Evolutionary conservation across 495 filamentous ascomycete genomes (phyloP), one percentile per base, ranked within the genome.

Genomic region (Podospora conica): DNA sequence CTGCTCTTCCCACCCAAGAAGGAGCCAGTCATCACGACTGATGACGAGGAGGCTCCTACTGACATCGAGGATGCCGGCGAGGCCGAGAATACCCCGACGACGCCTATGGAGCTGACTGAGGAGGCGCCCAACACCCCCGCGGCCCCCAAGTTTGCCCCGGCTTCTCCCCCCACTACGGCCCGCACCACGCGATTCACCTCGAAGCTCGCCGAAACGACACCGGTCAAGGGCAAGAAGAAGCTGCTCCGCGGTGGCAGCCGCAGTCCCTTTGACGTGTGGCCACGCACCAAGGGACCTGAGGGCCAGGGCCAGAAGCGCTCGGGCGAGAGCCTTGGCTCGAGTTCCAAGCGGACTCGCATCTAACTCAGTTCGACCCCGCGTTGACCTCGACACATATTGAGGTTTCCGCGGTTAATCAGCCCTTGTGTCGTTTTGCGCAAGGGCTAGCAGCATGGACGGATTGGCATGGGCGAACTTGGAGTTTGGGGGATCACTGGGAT

Each of bases 1-100:
- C 83, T 93, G 15, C 86, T 98, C 10, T 98, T 97, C 79, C 88
- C 91, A 15, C 76, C 80, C 22, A 70, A 69, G 28, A 80, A 85
- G 27, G 31, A 59, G 65, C 84, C 84, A 60, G 80, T 83, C 48
- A 77, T 81, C 65, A n/a, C 64, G n/a, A 81, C 86, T 48, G 88
- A 90, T 40, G 87, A 89, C 25, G 78, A 83, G 23, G 76, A 81
- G 28, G 78, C 80, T 0, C 70, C 67, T 5, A 81, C 77, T n/a
- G 81, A 85, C 20, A 79, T 77, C 23, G 79, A 81, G 61, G 81
- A 89, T 69, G 83, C 84, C 55, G 76, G 78, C 63, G 73, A 83
- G 65, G 85, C 87, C 63, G 82, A 85, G 23, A 81, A 85, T 61
- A 80, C 84, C 58, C 70, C 74, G 9, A 66, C 69, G 20, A 82